phyloP scores from a whole-genome alignment of 1,284 basidiomycete species.

The Trichosporon sp. region DNA sequence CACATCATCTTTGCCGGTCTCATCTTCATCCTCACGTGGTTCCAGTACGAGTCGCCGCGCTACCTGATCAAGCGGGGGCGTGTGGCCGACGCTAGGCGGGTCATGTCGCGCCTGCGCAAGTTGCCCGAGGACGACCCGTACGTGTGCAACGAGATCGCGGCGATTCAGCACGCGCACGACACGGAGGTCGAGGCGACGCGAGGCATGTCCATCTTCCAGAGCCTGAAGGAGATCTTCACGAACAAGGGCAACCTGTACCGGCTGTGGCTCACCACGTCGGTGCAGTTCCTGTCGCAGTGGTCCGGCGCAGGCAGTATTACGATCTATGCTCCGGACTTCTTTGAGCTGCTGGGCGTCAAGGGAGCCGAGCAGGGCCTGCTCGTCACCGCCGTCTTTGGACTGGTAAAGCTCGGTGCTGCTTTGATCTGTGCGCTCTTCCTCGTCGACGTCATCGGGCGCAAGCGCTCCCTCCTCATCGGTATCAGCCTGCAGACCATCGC shows the following conservation, averaged over 20 bases:
- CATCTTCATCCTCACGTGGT: constrained; percentile 11
- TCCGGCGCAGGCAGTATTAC: constrained; percentile 15
- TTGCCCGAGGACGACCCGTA: constrained; percentile 21
- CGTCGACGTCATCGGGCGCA: constrained; percentile 16
- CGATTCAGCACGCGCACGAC: constrained; percentile 20
- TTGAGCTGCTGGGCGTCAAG: constrained; percentile 12
- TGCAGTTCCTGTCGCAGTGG: constrained; percentile 16
- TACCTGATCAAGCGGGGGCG: constrained; percentile 24
- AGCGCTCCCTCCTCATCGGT: constrained; percentile 11
- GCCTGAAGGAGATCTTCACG: constrained; percentile 6
- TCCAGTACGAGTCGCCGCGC: constrained; percentile 20
- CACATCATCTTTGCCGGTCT: constrained; percentile 14
- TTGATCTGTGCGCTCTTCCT: constrained; percentile 14
- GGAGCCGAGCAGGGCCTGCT: constrained; percentile 6
- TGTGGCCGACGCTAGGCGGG: constrained; percentile 18
- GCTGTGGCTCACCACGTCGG: constrained; percentile 4
- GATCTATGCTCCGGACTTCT: constrained; percentile 12
- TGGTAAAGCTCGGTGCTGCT: constrained; percentile 13
- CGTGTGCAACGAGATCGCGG: constrained; percentile 21
- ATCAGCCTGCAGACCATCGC: constrained; percentile 11
- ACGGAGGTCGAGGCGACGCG: constrained; percentile 8
- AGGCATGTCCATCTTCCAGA: constrained; percentile 3
- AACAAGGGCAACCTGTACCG: constrained; percentile 7
- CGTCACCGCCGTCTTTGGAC: constrained; percentile 13
- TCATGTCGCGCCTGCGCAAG: constrained; percentile 21